These are phyloP conservation scores for Emergomyces pasteurianus DNA, from an alignment of 2,329 filamentous ascomycete genomes.

Conservation along the genomic window DNA sequence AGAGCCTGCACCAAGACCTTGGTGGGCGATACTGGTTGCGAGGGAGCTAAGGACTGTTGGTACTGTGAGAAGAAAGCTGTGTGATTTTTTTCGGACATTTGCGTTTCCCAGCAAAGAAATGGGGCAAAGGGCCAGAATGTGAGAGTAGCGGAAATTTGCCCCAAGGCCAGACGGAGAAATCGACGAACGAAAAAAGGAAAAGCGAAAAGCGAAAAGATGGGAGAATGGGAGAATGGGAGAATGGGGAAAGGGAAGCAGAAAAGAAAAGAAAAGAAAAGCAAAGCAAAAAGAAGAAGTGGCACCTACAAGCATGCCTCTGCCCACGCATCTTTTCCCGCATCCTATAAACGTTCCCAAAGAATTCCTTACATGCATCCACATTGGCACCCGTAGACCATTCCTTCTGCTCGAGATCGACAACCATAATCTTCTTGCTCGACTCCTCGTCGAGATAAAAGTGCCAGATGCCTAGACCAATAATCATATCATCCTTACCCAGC, in stretches of 20 bases:
- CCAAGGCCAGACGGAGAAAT: neutral
- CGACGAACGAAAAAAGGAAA: neutral
- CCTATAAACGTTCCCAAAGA: constrained; percentile 7
- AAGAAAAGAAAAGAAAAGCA: too few species aligned
- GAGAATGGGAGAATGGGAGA: too few species aligned
- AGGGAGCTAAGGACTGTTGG: constrained; percentile 20
- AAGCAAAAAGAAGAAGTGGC: neutral
- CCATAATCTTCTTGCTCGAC: constrained; percentile 1
- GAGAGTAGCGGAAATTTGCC: neutral
- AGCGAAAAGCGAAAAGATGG: too few species aligned
- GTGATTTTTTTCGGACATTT: neutral
- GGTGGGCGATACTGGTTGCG: constrained; percentile 20
- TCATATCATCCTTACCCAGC: constrained; percentile 8
- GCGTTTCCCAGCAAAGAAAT: neutral
- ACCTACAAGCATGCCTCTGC: constrained; percentile 7
- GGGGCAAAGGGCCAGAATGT: neutral
- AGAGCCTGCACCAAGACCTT: constrained; percentile 18
- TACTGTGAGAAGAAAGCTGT: neutral
- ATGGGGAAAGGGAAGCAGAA: too few species aligned
- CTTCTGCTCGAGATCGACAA: constrained; percentile 5
- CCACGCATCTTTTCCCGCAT: constrained; percentile 10
- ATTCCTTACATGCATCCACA: constrained; percentile 7
- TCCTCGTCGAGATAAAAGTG: constrained; percentile 9
- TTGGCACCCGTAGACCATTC: constrained; percentile 8
- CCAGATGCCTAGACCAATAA: constrained; percentile 11